Conservation (phyloP, 1,139 yeast genomes). For the Debaryomyces psychrophilus region DNA sequence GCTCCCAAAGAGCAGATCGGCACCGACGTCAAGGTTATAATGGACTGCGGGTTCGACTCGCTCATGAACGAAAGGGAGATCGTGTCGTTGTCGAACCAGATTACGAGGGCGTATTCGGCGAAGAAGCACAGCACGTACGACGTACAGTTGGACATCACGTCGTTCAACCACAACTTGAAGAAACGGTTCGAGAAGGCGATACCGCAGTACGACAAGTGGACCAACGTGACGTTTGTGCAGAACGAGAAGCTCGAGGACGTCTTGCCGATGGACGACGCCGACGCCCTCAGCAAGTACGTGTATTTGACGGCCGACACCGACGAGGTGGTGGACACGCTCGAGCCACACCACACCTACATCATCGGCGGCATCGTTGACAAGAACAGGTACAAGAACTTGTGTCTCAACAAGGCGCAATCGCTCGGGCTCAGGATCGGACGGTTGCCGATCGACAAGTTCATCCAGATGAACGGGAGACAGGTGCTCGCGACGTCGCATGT, state of each 20-base stretch:
- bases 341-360: conserved; percentile 73
- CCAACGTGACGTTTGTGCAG: conserved; percentile 54
- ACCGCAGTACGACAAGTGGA: conserved; percentile 68
- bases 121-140: conserved; percentile 64
- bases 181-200: conserved; percentile 69
- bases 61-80: conserved; percentile 83
- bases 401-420: conserved; percentile 77
- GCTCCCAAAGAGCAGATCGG: conserved; percentile 44
- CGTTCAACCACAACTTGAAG: conserved; percentile 68
- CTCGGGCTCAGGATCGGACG: conserved; percentile 74
- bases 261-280: conserved; percentile 34
- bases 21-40: conserved; percentile 56
- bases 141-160: conserved; percentile 63
- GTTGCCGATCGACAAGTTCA: conserved; percentile 85
- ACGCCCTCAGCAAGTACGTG: conserved; percentile 47
- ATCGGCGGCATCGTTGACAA: conserved; percentile 97
- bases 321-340: conserved; percentile 60
- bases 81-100: conserved; percentile 75
- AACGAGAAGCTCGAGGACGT: conserved; percentile 46
- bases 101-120: conserved; percentile 79
- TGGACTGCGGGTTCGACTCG: conserved; percentile 92
- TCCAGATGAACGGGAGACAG: conserved; percentile 79
- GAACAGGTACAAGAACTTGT: conserved; percentile 82
- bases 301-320: conserved; percentile 90
- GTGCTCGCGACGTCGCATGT: conserved; percentile 96